Evolutionary conservation across 1,284 basidiomycete genomes (phyloP).

Genomic region (Cystobasidiaceae sp.): DNA sequence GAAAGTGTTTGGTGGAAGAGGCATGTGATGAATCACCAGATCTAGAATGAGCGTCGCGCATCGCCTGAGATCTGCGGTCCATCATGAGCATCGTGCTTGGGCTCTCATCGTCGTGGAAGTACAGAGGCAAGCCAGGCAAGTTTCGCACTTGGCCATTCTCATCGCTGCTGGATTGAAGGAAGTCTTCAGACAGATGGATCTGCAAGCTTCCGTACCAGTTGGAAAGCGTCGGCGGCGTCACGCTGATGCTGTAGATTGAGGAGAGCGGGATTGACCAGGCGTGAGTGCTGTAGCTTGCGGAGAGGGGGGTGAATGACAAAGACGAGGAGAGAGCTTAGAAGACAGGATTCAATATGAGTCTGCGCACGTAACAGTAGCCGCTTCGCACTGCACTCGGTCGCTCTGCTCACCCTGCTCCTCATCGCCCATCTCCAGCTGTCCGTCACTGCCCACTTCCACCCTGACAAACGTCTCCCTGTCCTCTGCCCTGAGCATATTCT

Average conservation of each 20-base stretch:
- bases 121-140: constrained; percentile 68
- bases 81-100: constrained; percentile 53
- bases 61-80: constrained; percentile 34
- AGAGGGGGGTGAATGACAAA: not conserved
- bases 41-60: no score
- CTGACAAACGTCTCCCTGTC: constrained; percentile 82
- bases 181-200: constrained; percentile 66
- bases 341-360: no score
- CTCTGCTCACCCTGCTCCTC: constrained; percentile 70
- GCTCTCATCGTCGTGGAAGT: constrained; percentile 96
- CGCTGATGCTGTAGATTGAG: constrained; percentile 81
- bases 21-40: no score
- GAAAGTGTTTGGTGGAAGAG: not conserved
- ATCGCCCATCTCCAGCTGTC: constrained; percentile 45
- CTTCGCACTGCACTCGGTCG: no score
- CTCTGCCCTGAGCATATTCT: constrained; percentile 62
- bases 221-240: constrained; percentile 74
- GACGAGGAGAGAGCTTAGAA: no score
- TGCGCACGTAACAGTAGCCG: no score
- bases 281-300: constrained; percentile 53
- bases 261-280: constrained; percentile 89
- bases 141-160: constrained; percentile 18
- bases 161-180: constrained; percentile 26
- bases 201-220: constrained; percentile 69
- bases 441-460: constrained; percentile 60